These are phyloP conservation scores for Apiotrichum domesticum DNA, from an alignment of 1,284 basidiomycete genomes.

Conservation along the genomic window DNA sequence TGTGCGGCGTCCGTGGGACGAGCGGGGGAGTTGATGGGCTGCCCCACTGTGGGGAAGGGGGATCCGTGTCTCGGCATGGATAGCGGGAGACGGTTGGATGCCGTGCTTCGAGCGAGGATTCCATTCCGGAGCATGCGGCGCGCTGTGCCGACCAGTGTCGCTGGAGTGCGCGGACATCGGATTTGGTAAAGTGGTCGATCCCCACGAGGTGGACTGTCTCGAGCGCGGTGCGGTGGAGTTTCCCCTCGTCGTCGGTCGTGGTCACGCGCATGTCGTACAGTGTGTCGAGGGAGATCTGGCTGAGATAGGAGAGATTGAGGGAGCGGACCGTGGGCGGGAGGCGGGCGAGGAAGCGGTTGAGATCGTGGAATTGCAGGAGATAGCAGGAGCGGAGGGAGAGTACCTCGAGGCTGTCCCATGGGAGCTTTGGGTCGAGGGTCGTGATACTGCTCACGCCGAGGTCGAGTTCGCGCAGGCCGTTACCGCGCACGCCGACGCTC, in stretches of 20 bases:
- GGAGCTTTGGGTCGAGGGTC: slow-evolving; percentile 6
- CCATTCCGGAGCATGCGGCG: neutral
- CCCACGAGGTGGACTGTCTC: slow-evolving; percentile 32
- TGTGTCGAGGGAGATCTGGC: slow-evolving; percentile 21
- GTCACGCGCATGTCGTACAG: slow-evolving; percentile 23
- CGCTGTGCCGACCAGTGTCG: slow-evolving; percentile 31
- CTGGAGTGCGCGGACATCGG: slow-evolving; percentile 31
- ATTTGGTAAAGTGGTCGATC: slow-evolving; percentile 36
- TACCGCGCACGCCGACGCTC: slow-evolving; percentile 8
- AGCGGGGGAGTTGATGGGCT: neutral
- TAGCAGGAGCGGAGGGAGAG: slow-evolving; percentile 26
- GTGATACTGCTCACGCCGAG: slow-evolving; percentile 28
- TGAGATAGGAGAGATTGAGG: slow-evolving; percentile 28
- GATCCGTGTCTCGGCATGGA: neutral
- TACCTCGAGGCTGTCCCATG: slow-evolving; percentile 10
- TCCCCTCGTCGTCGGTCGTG: neutral
- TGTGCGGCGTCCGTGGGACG: neutral
- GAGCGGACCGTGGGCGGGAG: slow-evolving; percentile 19
- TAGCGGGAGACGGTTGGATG: neutral
- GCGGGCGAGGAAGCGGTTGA: slow-evolving; percentile 20
- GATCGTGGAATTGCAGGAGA: slow-evolving; percentile 5
- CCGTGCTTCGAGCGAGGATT: neutral
- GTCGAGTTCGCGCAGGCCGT: slow-evolving; percentile 23
- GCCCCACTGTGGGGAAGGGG: neutral
- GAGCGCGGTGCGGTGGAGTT: slow-evolving; percentile 15